These are phyloP conservation scores for Geosiphon pyriformis DNA, from an alignment of 192 early-diverging fungal genomes.

Conservation along the genomic window DNA sequence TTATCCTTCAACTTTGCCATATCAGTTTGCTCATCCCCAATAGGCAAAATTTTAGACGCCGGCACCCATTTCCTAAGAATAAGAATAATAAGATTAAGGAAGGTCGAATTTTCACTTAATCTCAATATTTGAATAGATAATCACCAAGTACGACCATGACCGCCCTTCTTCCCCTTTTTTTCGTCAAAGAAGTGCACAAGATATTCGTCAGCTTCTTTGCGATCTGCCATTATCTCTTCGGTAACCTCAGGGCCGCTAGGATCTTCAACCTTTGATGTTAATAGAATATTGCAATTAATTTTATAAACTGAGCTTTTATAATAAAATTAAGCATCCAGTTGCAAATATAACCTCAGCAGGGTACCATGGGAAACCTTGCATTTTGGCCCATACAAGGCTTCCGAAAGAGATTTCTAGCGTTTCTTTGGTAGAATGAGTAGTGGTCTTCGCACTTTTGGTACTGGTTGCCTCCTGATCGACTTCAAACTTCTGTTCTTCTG, in stretches of 20 bases:
- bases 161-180: constrained; percentile 13
- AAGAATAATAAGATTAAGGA: background rate
- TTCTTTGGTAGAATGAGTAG: constrained; percentile 1
- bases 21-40: constrained; percentile 16
- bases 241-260: constrained; percentile 29
- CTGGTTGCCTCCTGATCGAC: background rate
- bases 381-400: constrained; percentile 48
- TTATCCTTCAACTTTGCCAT: constrained; percentile 20
- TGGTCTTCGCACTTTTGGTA: background rate
- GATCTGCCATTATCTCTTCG: constrained; percentile 27
- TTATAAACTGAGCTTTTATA: background rate
- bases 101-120: background rate
- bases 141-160: constrained; percentile 16
- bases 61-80: constrained; percentile 23
- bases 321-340: background rate
- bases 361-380: constrained; percentile 48
- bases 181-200: constrained; percentile 36
- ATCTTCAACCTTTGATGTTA: constrained; percentile 37
- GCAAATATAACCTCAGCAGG: constrained; percentile 40
- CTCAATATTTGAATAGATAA: too few species aligned
- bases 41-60: constrained; percentile 9
- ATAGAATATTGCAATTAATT: background rate
- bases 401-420: constrained; percentile 10
- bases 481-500: background rate
- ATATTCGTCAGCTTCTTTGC: constrained; percentile 22